phyloP scores from a whole-genome alignment of 2,329 filamentous ascomycete species.

The Macrophomina pseudophaseolina region DNA sequence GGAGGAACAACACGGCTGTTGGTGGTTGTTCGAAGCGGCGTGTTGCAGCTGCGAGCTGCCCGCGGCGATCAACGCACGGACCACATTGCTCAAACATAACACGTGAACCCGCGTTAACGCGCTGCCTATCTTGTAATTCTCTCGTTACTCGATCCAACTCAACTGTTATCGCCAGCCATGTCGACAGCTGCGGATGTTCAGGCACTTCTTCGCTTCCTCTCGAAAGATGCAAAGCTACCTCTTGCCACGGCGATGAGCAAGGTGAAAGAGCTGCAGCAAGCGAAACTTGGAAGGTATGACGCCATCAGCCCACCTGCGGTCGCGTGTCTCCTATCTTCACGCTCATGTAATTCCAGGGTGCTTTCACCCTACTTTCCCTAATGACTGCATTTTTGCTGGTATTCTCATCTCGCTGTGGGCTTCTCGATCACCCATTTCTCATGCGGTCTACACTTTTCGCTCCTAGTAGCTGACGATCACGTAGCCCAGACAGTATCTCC shows the following conservation, averaged over 20 bases:
- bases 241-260: constrained; percentile 61
- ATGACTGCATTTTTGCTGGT: too few relatives aligned
- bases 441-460: too few relatives aligned
- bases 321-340: too few relatives aligned
- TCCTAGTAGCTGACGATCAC: neutral
- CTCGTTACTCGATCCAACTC: neutral
- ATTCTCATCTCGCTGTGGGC: too few relatives aligned
- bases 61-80: neutral
- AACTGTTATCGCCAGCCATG: constrained; percentile 33
- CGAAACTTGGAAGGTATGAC: constrained; percentile 44
- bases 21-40: neutral
- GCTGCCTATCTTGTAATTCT: neutral
- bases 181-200: constrained; percentile 48
- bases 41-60: constrained; percentile 3
- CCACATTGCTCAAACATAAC: neutral
- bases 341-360: too few relatives aligned
- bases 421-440: too few relatives aligned
- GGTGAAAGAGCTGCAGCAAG: constrained; percentile 59
- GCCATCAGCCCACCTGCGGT: constrained; percentile 16
- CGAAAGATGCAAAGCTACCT: constrained; percentile 62
- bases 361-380: too few relatives aligned
- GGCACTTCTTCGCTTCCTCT: constrained; percentile 61
- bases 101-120: neutral
- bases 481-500: constrained; percentile 53
- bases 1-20: neutral